Base-by-base conservation (phyloP, 2,329 filamentous ascomycete genomes). In the Chrysoporthe austroafricana region DNA sequence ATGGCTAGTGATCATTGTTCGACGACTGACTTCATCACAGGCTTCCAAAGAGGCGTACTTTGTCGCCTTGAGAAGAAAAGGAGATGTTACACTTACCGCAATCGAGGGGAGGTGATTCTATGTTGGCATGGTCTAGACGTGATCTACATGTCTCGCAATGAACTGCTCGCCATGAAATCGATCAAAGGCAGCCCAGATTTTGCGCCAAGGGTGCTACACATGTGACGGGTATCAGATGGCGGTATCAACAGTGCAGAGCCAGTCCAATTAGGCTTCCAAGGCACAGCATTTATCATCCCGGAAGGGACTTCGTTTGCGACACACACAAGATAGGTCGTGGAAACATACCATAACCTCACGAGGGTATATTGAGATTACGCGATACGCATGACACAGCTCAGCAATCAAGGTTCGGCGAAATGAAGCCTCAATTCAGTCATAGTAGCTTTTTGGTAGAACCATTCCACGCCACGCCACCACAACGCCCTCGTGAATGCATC, bases 11-110 rank as follows among this genome's bases (percentile, higher is more conserved):
- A 60, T 42, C 16, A n/a, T 16, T 18, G 32, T 34, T n/a, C 8
- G 9, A 21, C 9, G 39, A 26, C 32, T 62, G 36, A 54, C 32
- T 34, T 44, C 18, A 16, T 3, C 56, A 26, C 64, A 94, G 91
- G 91, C 93, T 82, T 94, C 91, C 0, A 93, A 88, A 76, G 96
- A 98, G 78, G 86, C 90, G 3, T 98, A 91, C 74, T 96, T 97
- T 75, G 90, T 98, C 59, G 94, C 90, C 0, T 77, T 97, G 67
- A 83, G 85, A 69, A 87, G 93, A 71, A 95, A 90, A 76, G 75
- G 73, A 16, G 73, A 80, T 52, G 79, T 82, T 14, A 70, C 58
- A 0, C 65, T 75, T 26, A 66, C 71, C 32, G 72, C 73, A 60
- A 64, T 72, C 4, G 69, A 74, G 56, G 63, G 52, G 18, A 13